These are phyloP conservation scores for Mortierella sp. DNA, from an alignment of 371 early-diverging fungal genomes.

Conservation along the genomic window DNA sequence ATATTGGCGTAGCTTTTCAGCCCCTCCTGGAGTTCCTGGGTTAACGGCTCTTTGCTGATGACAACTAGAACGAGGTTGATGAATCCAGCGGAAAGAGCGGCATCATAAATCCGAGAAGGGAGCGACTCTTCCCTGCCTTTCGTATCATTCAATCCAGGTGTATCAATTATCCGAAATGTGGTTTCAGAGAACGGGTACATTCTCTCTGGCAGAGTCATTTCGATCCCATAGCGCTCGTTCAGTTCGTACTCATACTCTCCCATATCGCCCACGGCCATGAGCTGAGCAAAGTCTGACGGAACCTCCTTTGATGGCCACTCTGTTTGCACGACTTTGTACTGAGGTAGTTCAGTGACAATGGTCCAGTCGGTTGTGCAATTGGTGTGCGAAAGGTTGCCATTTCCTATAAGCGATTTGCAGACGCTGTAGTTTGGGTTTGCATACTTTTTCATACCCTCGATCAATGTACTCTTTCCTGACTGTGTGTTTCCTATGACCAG, in stretches of 20 bases:
- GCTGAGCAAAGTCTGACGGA: no score
- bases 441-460: slow-evolving; percentile 7
- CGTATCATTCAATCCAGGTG: not conserved
- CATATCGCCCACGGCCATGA: no score
- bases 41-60: not conserved
- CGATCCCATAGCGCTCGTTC: not conserved
- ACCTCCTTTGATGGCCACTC: not conserved
- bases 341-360: not conserved
- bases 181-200: no score
- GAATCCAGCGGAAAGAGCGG: not conserved
- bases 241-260: not conserved
- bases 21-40: not conserved
- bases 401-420: not conserved
- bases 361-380: no score
- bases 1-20: not conserved
- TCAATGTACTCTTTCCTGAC: slow-evolving; percentile 16
- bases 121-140: not conserved
- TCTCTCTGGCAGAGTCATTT: not conserved
- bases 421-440: slow-evolving; percentile 1
- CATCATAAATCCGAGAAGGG: not conserved
- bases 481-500: slow-evolving; percentile 14
- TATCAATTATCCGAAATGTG: not conserved
- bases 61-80: not conserved
- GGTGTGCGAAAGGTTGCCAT: slow-evolving; percentile 3
- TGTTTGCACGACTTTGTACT: not conserved